Percentiles rank a stretch among this genome's conserved stretches.
These are phyloP conservation scores for Pseudogymnoascus sp. DNA, from an alignment of 2,329 filamentous ascomycete species.

Conservation along the genomic window DNA sequence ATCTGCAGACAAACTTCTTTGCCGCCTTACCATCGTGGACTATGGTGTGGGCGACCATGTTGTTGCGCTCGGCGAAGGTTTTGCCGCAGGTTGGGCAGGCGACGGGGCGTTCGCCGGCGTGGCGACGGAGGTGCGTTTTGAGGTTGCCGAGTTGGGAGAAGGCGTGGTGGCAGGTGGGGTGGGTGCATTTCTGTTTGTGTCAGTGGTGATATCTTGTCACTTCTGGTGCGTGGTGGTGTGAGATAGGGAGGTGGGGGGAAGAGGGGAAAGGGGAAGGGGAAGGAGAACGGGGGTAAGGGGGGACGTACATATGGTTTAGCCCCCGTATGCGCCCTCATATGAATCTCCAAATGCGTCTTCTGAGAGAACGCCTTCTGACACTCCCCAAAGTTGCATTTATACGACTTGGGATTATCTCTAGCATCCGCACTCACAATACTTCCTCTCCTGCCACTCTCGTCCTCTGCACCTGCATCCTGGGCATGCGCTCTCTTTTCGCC, in stretches of 20 bases:
- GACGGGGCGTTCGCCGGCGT: conserved; percentile 82
- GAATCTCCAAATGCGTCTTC: conserved; percentile 88
- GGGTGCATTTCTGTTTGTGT: conserved; percentile 46
- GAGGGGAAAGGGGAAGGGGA: not conserved
- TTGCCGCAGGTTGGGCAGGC: conserved; percentile 73
- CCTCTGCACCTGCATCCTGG: conserved; percentile 20
- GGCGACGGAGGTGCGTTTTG: conserved; percentile 81
- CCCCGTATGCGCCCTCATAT: conserved; percentile 80
- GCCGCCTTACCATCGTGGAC: conserved; percentile 58
- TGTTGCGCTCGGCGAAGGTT: conserved; percentile 76
- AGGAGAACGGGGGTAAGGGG: not conserved
- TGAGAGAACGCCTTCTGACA: conserved; percentile 82
- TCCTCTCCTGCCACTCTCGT: conserved; percentile 16
- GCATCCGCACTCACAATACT: not conserved
- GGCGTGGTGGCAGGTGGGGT: conserved; percentile 64
- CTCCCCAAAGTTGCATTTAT: conserved; percentile 63
- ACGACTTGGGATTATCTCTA: conserved; percentile 36
- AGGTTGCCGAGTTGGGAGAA: conserved; percentile 91
- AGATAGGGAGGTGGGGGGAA: not conserved
- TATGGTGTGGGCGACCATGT: conserved; percentile 75
- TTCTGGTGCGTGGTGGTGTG: not conserved
- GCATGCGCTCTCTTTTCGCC: conserved; percentile 12
- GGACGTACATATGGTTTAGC: conserved; percentile 77
- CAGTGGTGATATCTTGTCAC: not conserved
- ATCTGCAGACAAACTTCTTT: conserved; percentile 73